phyloP scores from a whole-genome alignment of 2,329 filamentous ascomycete species.

The Zalaria sp. region DNA sequence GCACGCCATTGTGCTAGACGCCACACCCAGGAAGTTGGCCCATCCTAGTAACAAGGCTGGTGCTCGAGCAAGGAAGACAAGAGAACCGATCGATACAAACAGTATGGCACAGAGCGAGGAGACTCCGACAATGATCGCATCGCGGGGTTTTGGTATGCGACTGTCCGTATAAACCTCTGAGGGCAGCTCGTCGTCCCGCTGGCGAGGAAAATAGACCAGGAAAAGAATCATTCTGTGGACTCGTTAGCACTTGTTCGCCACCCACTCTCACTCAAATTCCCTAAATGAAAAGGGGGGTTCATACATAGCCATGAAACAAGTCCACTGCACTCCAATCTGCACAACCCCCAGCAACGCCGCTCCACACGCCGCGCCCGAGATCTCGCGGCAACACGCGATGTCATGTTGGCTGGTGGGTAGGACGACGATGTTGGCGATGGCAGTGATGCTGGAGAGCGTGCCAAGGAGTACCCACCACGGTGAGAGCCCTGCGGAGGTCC shows the following conservation, averaged over 20 bases:
- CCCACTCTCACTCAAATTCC: too few species aligned
- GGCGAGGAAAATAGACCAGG: constrained; percentile 79
- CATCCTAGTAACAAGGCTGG: constrained; percentile 56
- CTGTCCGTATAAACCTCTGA: constrained; percentile 28
- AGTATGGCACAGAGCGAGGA: constrained; percentile 64
- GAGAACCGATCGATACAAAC: constrained; percentile 48
- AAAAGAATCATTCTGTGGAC: constrained; percentile 68
- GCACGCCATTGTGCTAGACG: constrained; percentile 62
- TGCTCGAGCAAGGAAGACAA: constrained; percentile 50
- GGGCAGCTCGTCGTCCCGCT: constrained; percentile 15
- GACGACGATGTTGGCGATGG: constrained; percentile 83
- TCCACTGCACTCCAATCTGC: constrained; percentile 84
- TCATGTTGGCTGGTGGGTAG: constrained; percentile 72
- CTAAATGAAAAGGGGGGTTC: constrained; percentile 17
- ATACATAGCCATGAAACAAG: constrained; percentile 84
- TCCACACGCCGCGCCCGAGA: constrained; percentile 69
- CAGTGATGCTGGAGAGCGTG: constrained; percentile 69
- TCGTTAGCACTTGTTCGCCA: background rate
- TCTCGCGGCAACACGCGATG: constrained; percentile 70
- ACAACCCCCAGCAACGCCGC: constrained; percentile 77
- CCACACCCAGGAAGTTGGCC: constrained; percentile 75
- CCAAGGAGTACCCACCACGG: constrained; percentile 94
- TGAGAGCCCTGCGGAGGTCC: constrained; percentile 85
- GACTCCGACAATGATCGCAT: constrained; percentile 61
- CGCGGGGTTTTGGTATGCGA: constrained; percentile 48